Conservation (phyloP, 352 stramenopile genomes). For the Vaucheria bursata region DNA sequence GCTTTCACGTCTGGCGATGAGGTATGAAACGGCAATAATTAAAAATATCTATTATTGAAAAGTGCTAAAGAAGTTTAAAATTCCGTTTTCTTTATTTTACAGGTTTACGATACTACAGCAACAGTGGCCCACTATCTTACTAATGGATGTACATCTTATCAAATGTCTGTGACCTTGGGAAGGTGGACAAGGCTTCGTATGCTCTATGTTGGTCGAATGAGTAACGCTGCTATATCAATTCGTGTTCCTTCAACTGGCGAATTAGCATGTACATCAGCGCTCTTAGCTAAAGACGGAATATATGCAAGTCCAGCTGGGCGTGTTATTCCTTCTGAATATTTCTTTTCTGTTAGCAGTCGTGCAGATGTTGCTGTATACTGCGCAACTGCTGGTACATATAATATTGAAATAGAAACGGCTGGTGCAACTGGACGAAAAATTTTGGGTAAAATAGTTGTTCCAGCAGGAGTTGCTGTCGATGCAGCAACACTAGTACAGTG, state of each 20-base stretch:
- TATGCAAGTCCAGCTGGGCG: neutral
- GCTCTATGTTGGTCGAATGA: too few relatives aligned
- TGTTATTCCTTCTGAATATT: neutral
- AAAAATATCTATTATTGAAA: too few relatives aligned
- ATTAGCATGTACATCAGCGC: too few relatives aligned
- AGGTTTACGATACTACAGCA: neutral
- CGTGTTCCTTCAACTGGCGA: too few relatives aligned
- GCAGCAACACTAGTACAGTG: neutral
- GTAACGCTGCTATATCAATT: too few relatives aligned
- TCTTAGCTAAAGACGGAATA: neutral
- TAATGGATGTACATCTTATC: neutral
- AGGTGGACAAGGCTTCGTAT: conserved; percentile 6
- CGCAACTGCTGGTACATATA: neutral
- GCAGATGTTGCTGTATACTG: neutral
- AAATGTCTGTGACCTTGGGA: neutral
- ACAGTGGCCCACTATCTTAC: neutral
- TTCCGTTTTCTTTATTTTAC: too few relatives aligned
- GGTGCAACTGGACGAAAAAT: too few relatives aligned
- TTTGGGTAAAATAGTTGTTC: too few relatives aligned
- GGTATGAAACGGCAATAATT: too few relatives aligned
- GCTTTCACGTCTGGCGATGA: too few relatives aligned
- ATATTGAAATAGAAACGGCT: neutral
- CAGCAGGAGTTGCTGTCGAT: neutral
- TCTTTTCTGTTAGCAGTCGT: neutral
- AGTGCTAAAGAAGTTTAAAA: too few relatives aligned